Conservation (phyloP, 306 rosid genomes). For the Abrus precatorius region DNA sequence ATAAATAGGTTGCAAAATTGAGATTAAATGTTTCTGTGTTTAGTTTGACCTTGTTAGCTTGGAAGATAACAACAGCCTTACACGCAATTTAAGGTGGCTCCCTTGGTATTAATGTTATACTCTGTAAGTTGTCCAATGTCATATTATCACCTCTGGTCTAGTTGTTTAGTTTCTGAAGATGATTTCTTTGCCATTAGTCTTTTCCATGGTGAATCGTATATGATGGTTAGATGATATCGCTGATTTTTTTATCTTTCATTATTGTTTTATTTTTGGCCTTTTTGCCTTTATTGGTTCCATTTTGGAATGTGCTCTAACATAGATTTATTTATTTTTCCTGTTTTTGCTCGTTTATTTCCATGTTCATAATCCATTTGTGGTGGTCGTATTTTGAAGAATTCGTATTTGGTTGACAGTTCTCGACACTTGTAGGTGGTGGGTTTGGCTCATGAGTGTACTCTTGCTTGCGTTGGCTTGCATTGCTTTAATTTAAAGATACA, state of each 20-base stretch:
- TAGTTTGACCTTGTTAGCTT: conserved; percentile 14
- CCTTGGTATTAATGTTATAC: background rate
- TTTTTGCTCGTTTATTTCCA: background rate
- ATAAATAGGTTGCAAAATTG: conserved; percentile 41
- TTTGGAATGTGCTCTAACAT: conserved; percentile 6
- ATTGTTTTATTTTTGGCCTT: background rate
- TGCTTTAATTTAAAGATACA: background rate
- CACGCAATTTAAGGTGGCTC: conserved; percentile 23
- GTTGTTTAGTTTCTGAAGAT: background rate
- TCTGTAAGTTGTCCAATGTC: background rate
- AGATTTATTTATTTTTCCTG: background rate
- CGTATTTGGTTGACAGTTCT: conserved; percentile 4
- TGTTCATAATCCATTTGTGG: background rate
- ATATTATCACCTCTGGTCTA: background rate
- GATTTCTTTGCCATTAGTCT: background rate
- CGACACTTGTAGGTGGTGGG: background rate
- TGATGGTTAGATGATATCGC: conserved; percentile 34
- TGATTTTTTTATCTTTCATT: background rate
- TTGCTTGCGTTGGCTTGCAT: background rate
- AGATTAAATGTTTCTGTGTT: conserved; percentile 1
- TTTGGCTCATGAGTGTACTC: background rate
- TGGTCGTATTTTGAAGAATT: background rate
- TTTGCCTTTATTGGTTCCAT: conserved; percentile 2
- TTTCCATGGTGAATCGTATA: conserved; percentile 10
- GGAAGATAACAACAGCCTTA: background rate